Base-by-base conservation (phyloP, 495 filamentous ascomycete genomes). In the Mycothermus thermophilus region DNA sequence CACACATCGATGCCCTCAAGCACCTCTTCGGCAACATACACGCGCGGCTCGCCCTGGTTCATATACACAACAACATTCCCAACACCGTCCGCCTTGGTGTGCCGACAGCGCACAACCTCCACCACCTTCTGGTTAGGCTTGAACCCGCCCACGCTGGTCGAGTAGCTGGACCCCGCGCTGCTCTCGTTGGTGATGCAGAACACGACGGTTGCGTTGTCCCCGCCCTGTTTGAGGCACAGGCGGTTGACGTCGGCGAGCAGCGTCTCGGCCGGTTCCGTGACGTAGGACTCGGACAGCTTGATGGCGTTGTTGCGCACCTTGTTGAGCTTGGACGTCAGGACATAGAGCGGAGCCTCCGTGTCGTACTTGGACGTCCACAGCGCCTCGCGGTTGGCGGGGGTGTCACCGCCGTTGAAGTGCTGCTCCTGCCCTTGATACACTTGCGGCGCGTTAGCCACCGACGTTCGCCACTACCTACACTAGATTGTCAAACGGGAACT, bases 321-420 rank as follows among this genome's bases (percentile, higher is more conserved):
- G 57, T 82, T 82, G 11, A 75, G 34, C n/a, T 49, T 60, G 0
- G 67, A 52, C 16, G 74, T 70, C 23, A 68, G 63, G 2, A 55
- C 56, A 61, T 83, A 85, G 4, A 86, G 64, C 4, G 67, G 54
- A 0, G 69, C 44, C 11, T 47, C 42, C 29, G 69, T 79, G 43
- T 69, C 49, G 55, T 84, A 88, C 2, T 50, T 52, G 22, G 70
- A 69, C 6, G 68, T 56, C 83, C 83, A 90, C 23, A 83, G 44
- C 18, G 81, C 74, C 55, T 86, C 80, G 33, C 83, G 79, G 54
- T 86, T 80, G 31, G 55, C 44, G 1, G 80, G 80, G 19, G 73
- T 71, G 37, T 37, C 50, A 20, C 60, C 55, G 39, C 80, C 79
- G 6, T 53, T 53, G 52, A 76, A 75, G 41, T 77, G 72, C 46